Base-by-base conservation (phyloP, 768 basidiomycete species). In the Crassisporium funariophilum region DNA sequence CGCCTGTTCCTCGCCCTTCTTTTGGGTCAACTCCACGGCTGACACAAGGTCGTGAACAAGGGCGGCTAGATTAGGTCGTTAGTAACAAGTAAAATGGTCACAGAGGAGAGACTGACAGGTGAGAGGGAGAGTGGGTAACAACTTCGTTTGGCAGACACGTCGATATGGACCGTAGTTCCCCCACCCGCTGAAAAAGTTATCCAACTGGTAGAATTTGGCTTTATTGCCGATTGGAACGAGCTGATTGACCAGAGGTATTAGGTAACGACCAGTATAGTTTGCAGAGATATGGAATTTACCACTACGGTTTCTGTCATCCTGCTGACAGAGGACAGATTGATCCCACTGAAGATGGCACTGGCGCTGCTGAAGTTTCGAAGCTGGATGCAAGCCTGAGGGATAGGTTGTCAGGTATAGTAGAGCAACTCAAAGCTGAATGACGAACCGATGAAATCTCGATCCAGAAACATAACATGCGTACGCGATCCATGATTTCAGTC, bases 311-410 rank as follows among this genome's bases (percentile, higher is more conserved):
- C 57, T 38, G 65, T 69, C 41, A 74, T 47, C 13, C 73, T 58
- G 23, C 64, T 59, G 12, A 79, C 64, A 5, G 69, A 59, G 1
- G 66, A 66, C 38, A 65, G 64, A n/a, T 67, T 69, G 23, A 81
- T 63, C 7, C 73, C 78, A 11, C 61, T 56, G 16, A 66, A 66
- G 12, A 81, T 71, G 22, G 69, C 55, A 42, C 68, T 65, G 12
- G 77, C 71, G 11, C 61, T 64, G 23, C 70, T 71, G 46, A 71
- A 80, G 46, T 82, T 79, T 25, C 74, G 69, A 19, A 75, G 58
- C 16, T 64, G 61, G 23, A 77, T 60, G 37, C 75, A 79, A 43
- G 66, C 61, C 79, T 81, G 44, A 5, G 34, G 11, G 20, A 41
- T 11, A 21, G 5, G 37, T 12, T 25, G 20, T 35, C 38, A 38